Conservation (phyloP, 768 basidiomycete species). For the Hydnomerulius pinastri region DNA sequence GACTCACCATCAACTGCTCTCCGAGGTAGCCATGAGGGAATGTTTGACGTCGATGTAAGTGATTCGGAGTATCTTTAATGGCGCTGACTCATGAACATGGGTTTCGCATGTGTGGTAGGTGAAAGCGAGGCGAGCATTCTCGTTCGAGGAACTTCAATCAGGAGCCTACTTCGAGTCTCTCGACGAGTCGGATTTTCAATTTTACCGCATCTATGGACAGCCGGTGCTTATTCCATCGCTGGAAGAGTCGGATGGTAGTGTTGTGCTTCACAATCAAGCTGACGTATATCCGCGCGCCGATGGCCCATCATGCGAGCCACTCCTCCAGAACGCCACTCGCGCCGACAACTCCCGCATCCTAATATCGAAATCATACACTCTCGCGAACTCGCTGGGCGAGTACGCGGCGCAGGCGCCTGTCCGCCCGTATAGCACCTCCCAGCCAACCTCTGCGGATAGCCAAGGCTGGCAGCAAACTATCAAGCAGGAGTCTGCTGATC, state of each 20-base stretch:
- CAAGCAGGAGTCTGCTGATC: conserved; percentile 23
- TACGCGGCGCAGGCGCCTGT: background rate
- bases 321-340: conserved; percentile 4
- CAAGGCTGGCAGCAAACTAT: conserved; percentile 23
- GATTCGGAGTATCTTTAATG: background rate
- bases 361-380: conserved; percentile 30
- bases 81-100: background rate
- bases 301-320: conserved; percentile 1
- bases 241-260: conserved; percentile 24
- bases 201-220: conserved; percentile 34
- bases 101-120: conserved; percentile 19
- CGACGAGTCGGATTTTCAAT: conserved; percentile 35
- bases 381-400: conserved; percentile 31
- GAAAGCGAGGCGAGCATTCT: conserved; percentile 32
- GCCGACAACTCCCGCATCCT: conserved; percentile 4
- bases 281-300: conserved; percentile 1
- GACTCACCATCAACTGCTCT: conserved; percentile 1
- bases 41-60: conserved; percentile 27
- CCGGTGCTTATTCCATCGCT: conserved; percentile 31
- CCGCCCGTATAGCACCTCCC: background rate
- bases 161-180: conserved; percentile 30
- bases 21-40: conserved; percentile 13
- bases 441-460: background rate
- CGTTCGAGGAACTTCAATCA: conserved; percentile 36
- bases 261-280: conserved; percentile 9